Conservation (phyloP, 805 yeast species). For the Pichia insulana region DNA sequence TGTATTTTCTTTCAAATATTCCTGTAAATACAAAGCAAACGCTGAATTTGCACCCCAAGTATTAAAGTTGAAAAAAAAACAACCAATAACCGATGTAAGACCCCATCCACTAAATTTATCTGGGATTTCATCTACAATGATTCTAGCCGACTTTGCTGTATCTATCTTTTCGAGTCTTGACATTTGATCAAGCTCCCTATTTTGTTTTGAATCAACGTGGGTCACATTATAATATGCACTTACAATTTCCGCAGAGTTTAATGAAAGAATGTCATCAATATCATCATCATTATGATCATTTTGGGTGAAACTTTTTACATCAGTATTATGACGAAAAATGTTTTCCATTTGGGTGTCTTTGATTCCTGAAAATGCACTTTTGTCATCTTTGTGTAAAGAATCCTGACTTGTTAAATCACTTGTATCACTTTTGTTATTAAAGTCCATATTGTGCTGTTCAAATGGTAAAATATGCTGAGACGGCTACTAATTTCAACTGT, state of each 20-base stretch:
- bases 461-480: too few relatives aligned
- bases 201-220: too few relatives aligned
- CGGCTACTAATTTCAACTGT: too few relatives aligned
- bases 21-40: conserved; percentile 54
- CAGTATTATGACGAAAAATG: not conserved
- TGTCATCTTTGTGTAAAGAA: too few relatives aligned
- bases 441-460: too few relatives aligned
- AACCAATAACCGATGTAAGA: conserved; percentile 36
- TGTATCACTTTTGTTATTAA: too few relatives aligned
- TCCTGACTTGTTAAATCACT: too few relatives aligned
- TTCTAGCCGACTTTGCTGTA: conserved; percentile 7
- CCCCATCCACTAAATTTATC: conserved; percentile 73
- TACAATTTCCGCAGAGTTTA: not conserved
- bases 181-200: not conserved
- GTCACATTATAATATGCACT: not conserved
- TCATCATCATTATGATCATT: not conserved
- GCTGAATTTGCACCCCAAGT: conserved; percentile 73
- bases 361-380: too few relatives aligned
- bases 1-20: conserved; percentile 40
- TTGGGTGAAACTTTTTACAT: not conserved
- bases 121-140: conserved; percentile 27
- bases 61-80: conserved; percentile 41
- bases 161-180: conserved; percentile 2
- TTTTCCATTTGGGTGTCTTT: too few relatives aligned
- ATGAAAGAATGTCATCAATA: not conserved